A percentile compares a stretch with the other conserved stretches of the same genome.
These are phyloP conservation scores for Omphalea diandra DNA, from an alignment of 441 rosid species.

Conservation along the genomic window DNA sequence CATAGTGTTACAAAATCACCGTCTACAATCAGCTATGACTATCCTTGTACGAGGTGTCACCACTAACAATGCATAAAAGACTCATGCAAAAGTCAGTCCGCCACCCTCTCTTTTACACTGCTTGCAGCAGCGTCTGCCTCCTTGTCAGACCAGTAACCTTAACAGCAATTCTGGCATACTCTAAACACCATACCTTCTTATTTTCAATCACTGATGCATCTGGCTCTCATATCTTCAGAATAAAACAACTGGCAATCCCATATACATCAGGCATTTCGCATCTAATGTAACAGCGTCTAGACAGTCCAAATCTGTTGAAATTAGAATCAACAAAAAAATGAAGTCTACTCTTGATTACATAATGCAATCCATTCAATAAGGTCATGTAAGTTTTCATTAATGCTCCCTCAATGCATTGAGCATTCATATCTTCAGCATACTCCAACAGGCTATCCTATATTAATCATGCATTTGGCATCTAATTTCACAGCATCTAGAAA, in stretches of 20 bases:
- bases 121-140: neutral
- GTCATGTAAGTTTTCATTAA: too few species aligned
- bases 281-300: neutral
- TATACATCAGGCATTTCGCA: neutral
- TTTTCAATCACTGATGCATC: neutral
- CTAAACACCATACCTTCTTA: neutral
- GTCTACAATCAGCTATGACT: neutral
- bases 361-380: too few species aligned
- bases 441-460: neutral
- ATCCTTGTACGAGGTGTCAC: neutral
- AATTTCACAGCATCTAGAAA: neutral
- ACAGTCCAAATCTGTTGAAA: neutral
- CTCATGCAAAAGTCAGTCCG: neutral
- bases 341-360: constrained; percentile 29
- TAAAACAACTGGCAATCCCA: neutral
- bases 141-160: neutral
- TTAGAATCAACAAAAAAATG: neutral
- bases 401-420: too few species aligned
- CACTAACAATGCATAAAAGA: neutral
- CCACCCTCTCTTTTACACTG: neutral
- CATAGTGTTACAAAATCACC: neutral
- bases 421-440: neutral
- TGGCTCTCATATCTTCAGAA: neutral
- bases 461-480: neutral
- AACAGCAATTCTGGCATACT: neutral